phyloP scores from a whole-genome alignment of 768 basidiomycete genomes.

The Mycena filopes region DNA sequence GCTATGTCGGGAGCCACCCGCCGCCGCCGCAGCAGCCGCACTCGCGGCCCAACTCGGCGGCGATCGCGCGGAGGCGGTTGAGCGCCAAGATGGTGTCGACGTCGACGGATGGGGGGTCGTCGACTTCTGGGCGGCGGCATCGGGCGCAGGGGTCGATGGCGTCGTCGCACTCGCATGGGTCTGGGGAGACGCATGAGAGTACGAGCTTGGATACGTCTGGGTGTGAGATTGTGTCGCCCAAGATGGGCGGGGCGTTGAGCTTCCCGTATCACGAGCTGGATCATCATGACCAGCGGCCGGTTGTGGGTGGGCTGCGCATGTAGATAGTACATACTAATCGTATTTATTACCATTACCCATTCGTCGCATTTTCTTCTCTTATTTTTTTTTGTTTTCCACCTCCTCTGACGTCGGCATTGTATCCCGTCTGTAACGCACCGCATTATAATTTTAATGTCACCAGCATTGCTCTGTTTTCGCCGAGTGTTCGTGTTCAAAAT shows the following conservation, averaged over 20 bases:
- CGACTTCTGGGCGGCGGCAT: conserved; percentile 35
- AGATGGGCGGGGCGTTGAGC: conserved; percentile 54
- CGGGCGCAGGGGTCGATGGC: conserved; percentile 47
- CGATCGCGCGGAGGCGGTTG: conserved; percentile 32
- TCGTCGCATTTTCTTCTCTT: too few species aligned
- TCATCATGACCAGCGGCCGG: conserved; percentile 7
- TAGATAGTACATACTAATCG: conserved; percentile 23
- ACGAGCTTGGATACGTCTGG: conserved; percentile 72
- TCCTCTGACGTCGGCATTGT: conserved; percentile 25
- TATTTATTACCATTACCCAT: conserved; percentile 27
- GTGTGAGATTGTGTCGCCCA: conserved; percentile 73
- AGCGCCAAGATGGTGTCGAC: conserved; percentile 47
- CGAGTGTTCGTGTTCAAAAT: too few species aligned
- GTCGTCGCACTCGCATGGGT: conserved; percentile 50
- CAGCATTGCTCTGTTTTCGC: conserved; percentile 10
- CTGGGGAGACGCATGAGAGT: conserved; percentile 47
- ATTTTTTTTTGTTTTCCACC: conserved; percentile 2
- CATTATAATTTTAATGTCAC: conserved; percentile 26
- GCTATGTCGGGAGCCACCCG: conserved; percentile 36
- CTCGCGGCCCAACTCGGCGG: conserved; percentile 27
- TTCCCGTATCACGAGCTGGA: conserved; percentile 66
- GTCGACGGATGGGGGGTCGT: conserved; percentile 46
- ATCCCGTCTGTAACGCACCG: conserved; percentile 27
- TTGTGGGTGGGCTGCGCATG: conserved; percentile 20
- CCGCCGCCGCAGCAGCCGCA: conserved; percentile 39